Percentiles rank a stretch among this genome's conserved stretches.
Evolutionary conservation across 129 eudicot species (phyloP).

Genomic region (Artemisia argyi): DNA sequence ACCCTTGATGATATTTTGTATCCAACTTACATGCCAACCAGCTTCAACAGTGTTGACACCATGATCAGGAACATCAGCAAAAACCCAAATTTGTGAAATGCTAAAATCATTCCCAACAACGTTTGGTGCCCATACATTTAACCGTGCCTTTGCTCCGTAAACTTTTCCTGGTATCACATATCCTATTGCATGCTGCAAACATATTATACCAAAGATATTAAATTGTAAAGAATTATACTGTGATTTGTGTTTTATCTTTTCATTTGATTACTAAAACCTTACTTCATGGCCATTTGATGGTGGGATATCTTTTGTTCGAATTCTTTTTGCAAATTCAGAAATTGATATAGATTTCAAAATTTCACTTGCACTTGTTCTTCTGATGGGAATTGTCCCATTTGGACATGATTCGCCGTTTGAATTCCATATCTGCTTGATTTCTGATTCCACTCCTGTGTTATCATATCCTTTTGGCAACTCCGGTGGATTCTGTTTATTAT

Average conservation of each 20-base stretch:
- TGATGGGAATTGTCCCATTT: slow-evolving; percentile 22
- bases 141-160: slow-evolving; percentile 77
- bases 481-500: slow-evolving; percentile 21
- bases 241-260: no score
- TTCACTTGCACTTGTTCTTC: slow-evolving; percentile 20
- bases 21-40: slow-evolving; percentile 75
- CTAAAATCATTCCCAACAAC: slow-evolving; percentile 67
- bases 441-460: background rate
- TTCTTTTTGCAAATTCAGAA: background rate
- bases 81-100: slow-evolving; percentile 80
- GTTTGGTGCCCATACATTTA: slow-evolving; percentile 82
- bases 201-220: no score
- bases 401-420: slow-evolving; percentile 20
- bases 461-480: background rate
- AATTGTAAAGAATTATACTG: no score
- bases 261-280: background rate
- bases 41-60: slow-evolving; percentile 88
- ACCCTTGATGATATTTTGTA: background rate
- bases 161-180: slow-evolving; percentile 59
- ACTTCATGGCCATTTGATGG: slow-evolving; percentile 13
- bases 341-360: background rate
- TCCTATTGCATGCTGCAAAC: slow-evolving; percentile 77
- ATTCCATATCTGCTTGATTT: slow-evolving; percentile 13
- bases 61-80: slow-evolving; percentile 52
- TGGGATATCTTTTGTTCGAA: background rate